Base-by-base conservation (phyloP, 2,329 filamentous ascomycete genomes). In the Fusarium falciforme region DNA sequence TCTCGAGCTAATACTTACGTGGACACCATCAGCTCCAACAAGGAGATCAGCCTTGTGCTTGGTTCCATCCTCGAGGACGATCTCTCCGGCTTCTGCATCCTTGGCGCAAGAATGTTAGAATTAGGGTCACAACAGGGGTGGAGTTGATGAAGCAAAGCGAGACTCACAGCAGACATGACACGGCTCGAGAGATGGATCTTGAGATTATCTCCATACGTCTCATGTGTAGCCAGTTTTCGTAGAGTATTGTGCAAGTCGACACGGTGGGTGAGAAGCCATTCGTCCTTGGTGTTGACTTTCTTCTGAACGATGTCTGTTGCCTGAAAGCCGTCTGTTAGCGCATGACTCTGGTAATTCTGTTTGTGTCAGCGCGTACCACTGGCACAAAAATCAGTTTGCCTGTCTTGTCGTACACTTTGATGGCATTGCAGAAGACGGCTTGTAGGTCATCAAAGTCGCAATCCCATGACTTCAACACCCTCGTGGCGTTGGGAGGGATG, bases 401-500 rank as follows among this genome's bases (percentile, higher is more conserved):
- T 4, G 9, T 64, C 35, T 67, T 52, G 12, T 67, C 60, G n/a
- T 67, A 64, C 9, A 64, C 4, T 12, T 64, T 67, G 47, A 67
- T 67, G 22, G 60, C 64, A 1, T 64, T 67, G 25, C 64, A 64
- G 7, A 65, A 36, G 5, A 67, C 64, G 10, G 64, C 64, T 38
- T 64, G 64, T 5, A 67, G 47, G 6, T 67, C 47, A 0, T 25
- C 6, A 22, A 67, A 67, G n/a, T 67, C 60, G 14, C 63, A 57
- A 1, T 64, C 36, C 64, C 64, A 67, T 6, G 64, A 64, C 14
- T 47, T 65, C 22, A 67, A 20, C 0, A 67, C 25, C 36, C 64
- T 55, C 8, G 60, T 67, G 4, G 64, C 64, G 5, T 67, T 67
- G n/a, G 64, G 64, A 3, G 64, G 42, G n/a, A 67, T 57, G 14